Conservation (phyloP, 345 rosid genomes). For the Excoecaria agallocha region DNA sequence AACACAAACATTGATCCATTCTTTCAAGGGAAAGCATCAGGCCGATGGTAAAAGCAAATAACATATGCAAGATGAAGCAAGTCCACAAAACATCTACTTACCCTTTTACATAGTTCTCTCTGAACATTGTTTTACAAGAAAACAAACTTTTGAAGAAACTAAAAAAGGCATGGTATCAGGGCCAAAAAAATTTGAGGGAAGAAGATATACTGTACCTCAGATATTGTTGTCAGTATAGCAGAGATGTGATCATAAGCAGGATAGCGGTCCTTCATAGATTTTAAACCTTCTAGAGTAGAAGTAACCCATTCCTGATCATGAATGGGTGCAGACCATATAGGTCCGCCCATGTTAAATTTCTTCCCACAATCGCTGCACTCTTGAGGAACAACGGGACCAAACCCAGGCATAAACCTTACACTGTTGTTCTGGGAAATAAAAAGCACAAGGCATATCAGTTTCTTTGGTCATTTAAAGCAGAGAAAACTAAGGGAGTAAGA, state of each 20-base stretch:
- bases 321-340: conserved; percentile 96
- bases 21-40: neutral
- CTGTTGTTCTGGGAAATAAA: conserved; percentile 60
- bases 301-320: conserved; percentile 93
- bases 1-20: neutral
- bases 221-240: conserved; percentile 79
- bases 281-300: conserved; percentile 59
- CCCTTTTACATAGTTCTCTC: neutral
- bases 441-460: conserved; percentile 3
- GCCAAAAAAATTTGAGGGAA: neutral
- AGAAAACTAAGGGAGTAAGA: conserved; percentile 4
- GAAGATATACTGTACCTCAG: conserved; percentile 54
- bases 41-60: neutral
- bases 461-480: neutral
- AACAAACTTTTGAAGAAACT: neutral
- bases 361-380: conserved; percentile 90
- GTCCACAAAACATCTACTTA: neutral
- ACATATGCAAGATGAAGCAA: neutral
- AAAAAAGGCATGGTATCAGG: neutral
- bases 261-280: conserved; percentile 71
- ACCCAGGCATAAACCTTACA: conserved; percentile 83
- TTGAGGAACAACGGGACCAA: conserved; percentile 92
- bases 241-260: conserved; percentile 91
- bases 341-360: conserved; percentile 97
- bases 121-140: neutral